A percentile compares a stretch with the other conserved stretches of the same genome.
These are phyloP conservation scores for Phytopythium cucurbitacearum DNA, from an alignment of 352 stramenopile genomes.

Conservation along the genomic window DNA sequence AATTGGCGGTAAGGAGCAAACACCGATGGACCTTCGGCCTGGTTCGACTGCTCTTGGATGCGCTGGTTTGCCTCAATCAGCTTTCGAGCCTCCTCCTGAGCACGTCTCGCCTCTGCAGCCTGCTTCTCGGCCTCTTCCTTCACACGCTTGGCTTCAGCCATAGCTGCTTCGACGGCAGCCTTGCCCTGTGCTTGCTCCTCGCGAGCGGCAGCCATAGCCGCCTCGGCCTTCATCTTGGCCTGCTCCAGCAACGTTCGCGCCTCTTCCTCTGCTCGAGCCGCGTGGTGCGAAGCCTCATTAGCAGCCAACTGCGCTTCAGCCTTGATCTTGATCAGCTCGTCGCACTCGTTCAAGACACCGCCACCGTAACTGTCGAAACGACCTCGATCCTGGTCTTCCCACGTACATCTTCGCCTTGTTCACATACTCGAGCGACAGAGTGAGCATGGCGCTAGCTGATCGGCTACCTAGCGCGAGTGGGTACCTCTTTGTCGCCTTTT, in stretches of 20 bases:
- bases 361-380: slow-evolving; percentile 56
- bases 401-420: slow-evolving; percentile 82
- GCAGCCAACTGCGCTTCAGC: slow-evolving; percentile 74
- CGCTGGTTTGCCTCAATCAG: slow-evolving; percentile 83
- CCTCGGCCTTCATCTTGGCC: slow-evolving; percentile 75
- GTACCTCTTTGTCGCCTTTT: slow-evolving; percentile 82
- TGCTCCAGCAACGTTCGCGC: slow-evolving; percentile 69
- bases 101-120: slow-evolving; percentile 62
- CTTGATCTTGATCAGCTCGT: slow-evolving; percentile 85
- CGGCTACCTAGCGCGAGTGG: slow-evolving; percentile 74
- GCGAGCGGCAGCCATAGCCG: slow-evolving; percentile 73
- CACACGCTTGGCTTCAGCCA: slow-evolving; percentile 70
- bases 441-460: slow-evolving; percentile 71
- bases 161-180: slow-evolving; percentile 76
- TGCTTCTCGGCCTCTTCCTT: slow-evolving; percentile 84
- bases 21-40: slow-evolving; percentile 39
- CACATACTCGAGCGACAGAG: slow-evolving; percentile 75
- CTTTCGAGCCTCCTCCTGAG: slow-evolving; percentile 75
- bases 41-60: slow-evolving; percentile 60
- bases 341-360: slow-evolving; percentile 66
- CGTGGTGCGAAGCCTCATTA: slow-evolving; percentile 73
- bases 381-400: slow-evolving; percentile 59
- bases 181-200: slow-evolving; percentile 80
- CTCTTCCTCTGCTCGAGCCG: slow-evolving; percentile 67
- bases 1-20: slow-evolving; percentile 72